Evolutionary conservation across 768 basidiomycete genomes (phyloP).

Genomic region (Fomitopsis serialis): DNA sequence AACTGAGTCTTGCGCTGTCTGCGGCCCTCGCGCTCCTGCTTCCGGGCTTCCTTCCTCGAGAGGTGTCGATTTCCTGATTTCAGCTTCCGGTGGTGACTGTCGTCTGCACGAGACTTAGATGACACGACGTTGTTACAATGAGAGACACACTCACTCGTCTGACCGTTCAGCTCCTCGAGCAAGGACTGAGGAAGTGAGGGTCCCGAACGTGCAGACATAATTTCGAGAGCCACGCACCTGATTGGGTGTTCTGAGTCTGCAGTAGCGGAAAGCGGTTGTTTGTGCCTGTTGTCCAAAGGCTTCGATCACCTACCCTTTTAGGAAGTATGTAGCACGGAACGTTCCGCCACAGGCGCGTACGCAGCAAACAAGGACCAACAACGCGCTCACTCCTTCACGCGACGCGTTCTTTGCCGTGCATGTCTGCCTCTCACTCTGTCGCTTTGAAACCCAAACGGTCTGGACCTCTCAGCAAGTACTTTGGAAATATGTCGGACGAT

Average conservation of each 20-base stretch:
- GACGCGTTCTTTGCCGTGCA: background rate
- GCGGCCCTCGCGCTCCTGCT: slow-evolving; percentile 49
- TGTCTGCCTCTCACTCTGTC: background rate
- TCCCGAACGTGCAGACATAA: slow-evolving; percentile 18
- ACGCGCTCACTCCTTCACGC: slow-evolving; percentile 7
- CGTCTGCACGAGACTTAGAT: background rate
- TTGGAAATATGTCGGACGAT: background rate
- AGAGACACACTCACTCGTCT: slow-evolving; percentile 7
- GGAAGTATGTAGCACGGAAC: no score
- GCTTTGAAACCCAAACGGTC: no score
- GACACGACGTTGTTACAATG: background rate
- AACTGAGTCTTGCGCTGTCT: slow-evolving; percentile 62
- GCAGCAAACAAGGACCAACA: slow-evolving; percentile 5
- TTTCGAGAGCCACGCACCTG: slow-evolving; percentile 3
- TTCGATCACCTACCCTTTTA: background rate
- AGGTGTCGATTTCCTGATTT: slow-evolving; percentile 16
- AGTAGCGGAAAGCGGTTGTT: background rate
- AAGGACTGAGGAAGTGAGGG: slow-evolving; percentile 23
- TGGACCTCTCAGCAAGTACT: background rate
- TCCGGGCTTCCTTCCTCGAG: slow-evolving; percentile 60
- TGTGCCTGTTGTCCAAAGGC: slow-evolving; percentile 1
- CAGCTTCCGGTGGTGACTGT: slow-evolving; percentile 9
- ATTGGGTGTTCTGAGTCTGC: background rate
- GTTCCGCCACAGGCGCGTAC: slow-evolving; percentile 4
- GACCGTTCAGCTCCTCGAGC: slow-evolving; percentile 20